Percentiles rank a stretch among this genome's conserved stretches.
Conservation (phyloP, 176 grass and related monocot genomes). For the Elymus sibiricus region DNA sequence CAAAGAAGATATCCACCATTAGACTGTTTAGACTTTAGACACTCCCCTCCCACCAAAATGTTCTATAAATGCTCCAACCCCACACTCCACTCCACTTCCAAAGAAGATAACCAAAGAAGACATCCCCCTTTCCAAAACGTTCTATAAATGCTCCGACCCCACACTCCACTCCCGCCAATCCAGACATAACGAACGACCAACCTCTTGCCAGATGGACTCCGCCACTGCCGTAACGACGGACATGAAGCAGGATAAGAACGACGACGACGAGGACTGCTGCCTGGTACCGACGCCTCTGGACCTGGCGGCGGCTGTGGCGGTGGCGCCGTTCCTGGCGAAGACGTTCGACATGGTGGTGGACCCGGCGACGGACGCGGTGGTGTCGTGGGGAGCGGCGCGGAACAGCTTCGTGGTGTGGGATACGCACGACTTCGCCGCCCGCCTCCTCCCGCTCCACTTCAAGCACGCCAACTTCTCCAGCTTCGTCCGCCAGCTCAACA, state of each 20-base stretch:
- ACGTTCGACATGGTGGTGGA: constrained; percentile 48
- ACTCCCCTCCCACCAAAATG: neutral
- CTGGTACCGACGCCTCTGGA: neutral
- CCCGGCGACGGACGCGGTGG: constrained; percentile 34
- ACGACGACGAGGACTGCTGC: neutral
- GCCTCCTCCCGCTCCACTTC: constrained; percentile 62
- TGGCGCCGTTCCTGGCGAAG: constrained; percentile 42
- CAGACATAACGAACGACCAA: neutral
- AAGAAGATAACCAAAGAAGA: too few relatives aligned
- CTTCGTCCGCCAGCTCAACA: constrained; percentile 93
- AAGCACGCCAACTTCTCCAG: constrained; percentile 96
- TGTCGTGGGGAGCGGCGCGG: constrained; percentile 43
- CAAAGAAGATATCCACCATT: neutral
- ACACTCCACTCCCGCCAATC: constrained; percentile 18
- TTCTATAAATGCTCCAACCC: constrained; percentile 1
- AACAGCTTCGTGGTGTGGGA: constrained; percentile 59
- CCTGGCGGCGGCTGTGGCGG: neutral
- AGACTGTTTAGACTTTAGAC: too few relatives aligned
- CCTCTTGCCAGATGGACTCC: constrained; percentile 17
- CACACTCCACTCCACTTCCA: constrained; percentile 4
- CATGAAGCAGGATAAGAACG: constrained; percentile 20
- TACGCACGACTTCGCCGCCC: constrained; percentile 33
- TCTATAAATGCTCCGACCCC: too few relatives aligned
- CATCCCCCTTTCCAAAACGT: too few relatives aligned
- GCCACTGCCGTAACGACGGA: neutral